phyloP scores from a whole-genome alignment of 148 eudicot genomes.

The Silene uniflora region DNA sequence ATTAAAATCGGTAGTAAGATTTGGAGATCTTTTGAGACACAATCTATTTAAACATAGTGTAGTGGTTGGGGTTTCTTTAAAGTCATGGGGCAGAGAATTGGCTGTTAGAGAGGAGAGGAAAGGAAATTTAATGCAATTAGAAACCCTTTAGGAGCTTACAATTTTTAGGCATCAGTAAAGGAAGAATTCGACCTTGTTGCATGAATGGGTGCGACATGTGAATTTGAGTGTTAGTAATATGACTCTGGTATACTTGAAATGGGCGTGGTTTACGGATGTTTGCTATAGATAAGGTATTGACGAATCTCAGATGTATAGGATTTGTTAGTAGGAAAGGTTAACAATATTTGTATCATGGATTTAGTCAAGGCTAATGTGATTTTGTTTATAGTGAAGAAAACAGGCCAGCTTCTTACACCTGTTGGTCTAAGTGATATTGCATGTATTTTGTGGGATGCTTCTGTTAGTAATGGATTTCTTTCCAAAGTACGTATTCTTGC shows the following conservation, averaged over 20 bases:
- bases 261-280: neutral
- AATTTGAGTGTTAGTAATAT: neutral
- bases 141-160: neutral
- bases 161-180: neutral
- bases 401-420: too few species aligned
- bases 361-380: too few species aligned
- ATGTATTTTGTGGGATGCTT: too few species aligned
- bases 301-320: too few species aligned
- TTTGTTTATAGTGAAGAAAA: too few species aligned
- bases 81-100: neutral
- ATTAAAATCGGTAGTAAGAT: neutral
- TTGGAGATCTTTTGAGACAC: neutral
- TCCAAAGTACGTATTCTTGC: too few species aligned
- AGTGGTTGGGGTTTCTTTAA: neutral
- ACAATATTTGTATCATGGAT: too few species aligned
- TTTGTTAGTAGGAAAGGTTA: too few species aligned
- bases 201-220: neutral
- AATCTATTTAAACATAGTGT: neutral
- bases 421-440: too few species aligned
- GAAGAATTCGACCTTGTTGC: neutral
- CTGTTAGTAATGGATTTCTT: too few species aligned
- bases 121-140: neutral
- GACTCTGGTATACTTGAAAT: neutral
- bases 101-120: neutral
- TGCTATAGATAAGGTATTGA: neutral